Conservation (phyloP, 2,329 filamentous ascomycete species). For the Calonectria leucothoes region DNA sequence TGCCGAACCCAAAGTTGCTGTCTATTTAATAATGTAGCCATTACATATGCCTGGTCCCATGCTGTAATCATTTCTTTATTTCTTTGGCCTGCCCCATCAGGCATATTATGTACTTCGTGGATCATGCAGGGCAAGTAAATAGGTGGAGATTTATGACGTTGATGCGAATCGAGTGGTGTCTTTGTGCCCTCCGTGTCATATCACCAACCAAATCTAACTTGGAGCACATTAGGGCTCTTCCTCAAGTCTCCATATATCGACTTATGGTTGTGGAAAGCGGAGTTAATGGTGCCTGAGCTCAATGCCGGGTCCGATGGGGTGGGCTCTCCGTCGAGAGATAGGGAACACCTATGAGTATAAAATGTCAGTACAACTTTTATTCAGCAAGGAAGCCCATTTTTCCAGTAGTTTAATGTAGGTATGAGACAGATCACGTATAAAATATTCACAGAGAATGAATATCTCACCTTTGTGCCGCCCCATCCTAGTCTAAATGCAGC, state of each 20-base stretch:
- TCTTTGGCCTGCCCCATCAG: not conserved
- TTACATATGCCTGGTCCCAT: slow-evolving; percentile 34
- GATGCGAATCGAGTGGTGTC: not conserved
- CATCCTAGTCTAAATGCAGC: slow-evolving; percentile 93
- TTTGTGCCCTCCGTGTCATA: not conserved
- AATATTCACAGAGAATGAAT: not conserved
- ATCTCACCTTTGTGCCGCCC: slow-evolving; percentile 88
- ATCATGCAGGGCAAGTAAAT: not conserved
- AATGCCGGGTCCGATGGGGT: slow-evolving; percentile 83
- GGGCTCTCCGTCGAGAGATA: slow-evolving; percentile 68
- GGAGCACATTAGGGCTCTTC: slow-evolving; percentile 46
- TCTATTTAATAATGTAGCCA: slow-evolving; percentile 38
- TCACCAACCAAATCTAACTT: not conserved
- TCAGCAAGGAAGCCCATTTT: not conserved
- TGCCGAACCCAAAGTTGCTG: slow-evolving; percentile 30
- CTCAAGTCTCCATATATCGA: slow-evolving; percentile 77
- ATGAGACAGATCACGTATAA: not conserved
- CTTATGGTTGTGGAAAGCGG: slow-evolving; percentile 66
- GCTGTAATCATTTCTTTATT: slow-evolving; percentile 29
- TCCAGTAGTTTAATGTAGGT: no score
- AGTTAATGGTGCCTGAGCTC: slow-evolving; percentile 77
- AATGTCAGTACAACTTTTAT: slow-evolving; percentile 23
- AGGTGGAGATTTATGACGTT: not conserved
- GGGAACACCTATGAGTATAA: slow-evolving; percentile 64
- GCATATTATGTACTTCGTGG: slow-evolving; percentile 16